Base-by-base conservation (phyloP, 1,139 yeast species). In the Yamadazyma diospyri region DNA sequence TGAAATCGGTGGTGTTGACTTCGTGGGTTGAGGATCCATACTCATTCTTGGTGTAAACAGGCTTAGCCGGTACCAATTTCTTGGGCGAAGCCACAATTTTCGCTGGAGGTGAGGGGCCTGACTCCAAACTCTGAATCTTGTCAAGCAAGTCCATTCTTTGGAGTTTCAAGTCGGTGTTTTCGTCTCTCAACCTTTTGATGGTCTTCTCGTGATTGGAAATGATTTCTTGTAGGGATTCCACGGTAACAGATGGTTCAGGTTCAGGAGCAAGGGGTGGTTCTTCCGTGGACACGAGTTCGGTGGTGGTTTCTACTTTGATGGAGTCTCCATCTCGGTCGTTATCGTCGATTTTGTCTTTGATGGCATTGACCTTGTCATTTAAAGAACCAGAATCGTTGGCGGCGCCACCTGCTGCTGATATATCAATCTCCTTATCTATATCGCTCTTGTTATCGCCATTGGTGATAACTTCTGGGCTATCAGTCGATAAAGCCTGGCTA, bases 91-190 rank as follows among this genome's bases (percentile, higher is more conserved):
- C 16, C n/a, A 6, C 10, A 8, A 11, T 6, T 3, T 11, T 16
- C 4, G 16, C 16, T 15, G 16, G 11, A 7, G 40, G 36, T 8
- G 39, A n/a, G 8, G 15, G 8, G 12, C 4, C 6, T 11, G 38
- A 29, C 36, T 60, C 53, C 16, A 65, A 48, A 11, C 58, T 61
- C 2, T 37, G 16, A 7, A 66, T 57, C 25, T 56, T 52, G 29
- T 62, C 67, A 13, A 56, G 50, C 33, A 75, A 64, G 32, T 76
- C 82, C 69, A 76, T 64, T 39, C 66, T 67, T 10, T 46, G 42
- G 21, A 68, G 55, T 40, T 67, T 67, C 39, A 69, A 56, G 38
- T 67, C 71, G 15, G 73, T 66, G 42, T 65, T 66, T 43, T 67
- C 72, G 39, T 66, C 69, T 30, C 73, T 53, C 30, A 68, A 51